A percentile compares a stretch with the other conserved stretches of the same genome.
These are phyloP conservation scores for Boehmeria nivea DNA, from an alignment of 306 rosid species.

Conservation along the genomic window DNA sequence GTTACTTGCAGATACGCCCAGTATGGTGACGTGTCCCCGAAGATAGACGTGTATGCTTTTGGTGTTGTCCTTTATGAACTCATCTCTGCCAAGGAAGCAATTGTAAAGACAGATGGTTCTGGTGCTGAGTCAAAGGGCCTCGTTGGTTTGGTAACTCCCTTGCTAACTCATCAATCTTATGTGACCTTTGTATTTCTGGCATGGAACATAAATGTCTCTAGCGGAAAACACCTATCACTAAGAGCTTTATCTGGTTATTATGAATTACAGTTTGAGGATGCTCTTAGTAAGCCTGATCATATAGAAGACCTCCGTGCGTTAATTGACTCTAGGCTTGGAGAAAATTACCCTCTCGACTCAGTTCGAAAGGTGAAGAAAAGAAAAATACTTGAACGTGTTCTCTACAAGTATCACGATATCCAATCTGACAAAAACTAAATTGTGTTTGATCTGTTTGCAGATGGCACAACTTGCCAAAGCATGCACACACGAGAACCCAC, in stretches of 20 bases:
- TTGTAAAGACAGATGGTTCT: constrained; percentile 34
- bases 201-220: too few species aligned
- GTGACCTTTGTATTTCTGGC: not conserved
- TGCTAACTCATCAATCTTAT: constrained; percentile 10
- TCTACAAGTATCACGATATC: not conserved
- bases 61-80: constrained; percentile 91
- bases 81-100: constrained; percentile 84
- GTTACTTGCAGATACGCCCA: constrained; percentile 67
- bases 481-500: constrained; percentile 74
- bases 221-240: too few species aligned
- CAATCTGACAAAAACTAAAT: not conserved
- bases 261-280: constrained; percentile 63
- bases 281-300: constrained; percentile 45
- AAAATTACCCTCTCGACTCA: constrained; percentile 63
- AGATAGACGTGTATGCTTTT: constrained; percentile 78
- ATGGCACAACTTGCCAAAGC: constrained; percentile 72
- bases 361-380: constrained; percentile 53
- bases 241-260: not conserved
- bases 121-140: constrained; percentile 65
- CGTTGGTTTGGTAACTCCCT: constrained; percentile 54
- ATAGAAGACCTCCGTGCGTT: constrained; percentile 48
- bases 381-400: not conserved
- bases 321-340: constrained; percentile 71
- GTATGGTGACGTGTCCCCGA: constrained; percentile 76
- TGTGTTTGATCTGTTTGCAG: constrained; percentile 39